These are phyloP conservation scores for Pleurotus eryngii DNA, from an alignment of 768 basidiomycete species.

Conservation along the genomic window DNA sequence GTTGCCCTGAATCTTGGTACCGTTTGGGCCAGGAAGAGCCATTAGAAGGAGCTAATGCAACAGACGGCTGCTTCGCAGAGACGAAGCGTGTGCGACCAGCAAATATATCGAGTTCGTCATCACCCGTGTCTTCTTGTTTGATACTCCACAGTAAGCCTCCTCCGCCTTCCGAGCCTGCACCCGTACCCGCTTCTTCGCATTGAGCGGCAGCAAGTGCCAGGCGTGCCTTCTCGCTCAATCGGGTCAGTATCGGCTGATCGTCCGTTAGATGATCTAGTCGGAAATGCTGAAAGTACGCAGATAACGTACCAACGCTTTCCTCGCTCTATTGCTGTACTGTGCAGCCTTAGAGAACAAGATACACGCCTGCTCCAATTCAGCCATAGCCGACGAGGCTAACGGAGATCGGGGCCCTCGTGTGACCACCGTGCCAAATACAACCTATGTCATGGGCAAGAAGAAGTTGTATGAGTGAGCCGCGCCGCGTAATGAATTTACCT, in stretches of 20 bases:
- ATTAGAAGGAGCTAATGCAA: conserved; percentile 7
- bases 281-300: not conserved
- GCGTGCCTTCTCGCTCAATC: conserved; percentile 66
- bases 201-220: conserved; percentile 44
- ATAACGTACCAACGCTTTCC: conserved; percentile 57
- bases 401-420: conserved; percentile 70
- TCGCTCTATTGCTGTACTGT: conserved; percentile 54
- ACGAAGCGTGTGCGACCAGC: conserved; percentile 66
- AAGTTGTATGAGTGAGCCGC: not conserved
- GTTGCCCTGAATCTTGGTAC: conserved; percentile 6
- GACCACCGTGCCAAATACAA: conserved; percentile 78
- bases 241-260: conserved; percentile 54
- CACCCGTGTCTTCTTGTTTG: conserved; percentile 44
- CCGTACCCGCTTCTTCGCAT: conserved; percentile 27
- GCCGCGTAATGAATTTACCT: not conserved
- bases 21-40: conserved; percentile 1
- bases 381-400: conserved; percentile 62
- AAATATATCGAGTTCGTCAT: conserved; percentile 69
- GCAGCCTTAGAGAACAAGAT: conserved; percentile 64
- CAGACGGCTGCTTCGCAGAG: conserved; percentile 35
- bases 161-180: conserved; percentile 21
- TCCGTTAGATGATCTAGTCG: not conserved
- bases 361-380: conserved; percentile 66
- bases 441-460: conserved; percentile 30
- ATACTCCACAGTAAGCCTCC: conserved; percentile 49